Base-by-base conservation (phyloP, 805 yeast genomes). In the Ogataea nitratoaversa region DNA sequence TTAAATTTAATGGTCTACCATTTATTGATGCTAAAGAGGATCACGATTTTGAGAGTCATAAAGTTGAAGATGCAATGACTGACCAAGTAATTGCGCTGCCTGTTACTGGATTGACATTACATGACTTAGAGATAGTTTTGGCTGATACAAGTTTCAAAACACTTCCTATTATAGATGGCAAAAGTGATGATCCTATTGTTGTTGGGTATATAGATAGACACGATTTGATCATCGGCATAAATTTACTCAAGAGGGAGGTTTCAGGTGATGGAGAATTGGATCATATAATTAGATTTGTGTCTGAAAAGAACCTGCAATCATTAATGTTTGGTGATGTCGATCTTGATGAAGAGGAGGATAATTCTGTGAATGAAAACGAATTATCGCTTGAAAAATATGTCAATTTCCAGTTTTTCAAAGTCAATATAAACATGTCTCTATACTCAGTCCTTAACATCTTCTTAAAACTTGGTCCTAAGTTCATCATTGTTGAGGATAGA, bases 1-100 rank as follows among this genome's bases (percentile, higher is more conserved):
- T 95, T 46, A 66, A 69, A 30, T 84, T 86, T 53, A 90, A 89
- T 62, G 96, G 96, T 0, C 70, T 86, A 34, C 99, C 99, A 0
- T 77, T 77, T 43, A 71, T 91, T 20, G 89, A 77, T 56, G 67
- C 79, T 11, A 83, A 83, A 52, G 90, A 82, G 47, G 87, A 82
- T 33, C 79, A 74, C 45, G 66, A 65, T 14, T 79, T 82, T 53
- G 77, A 73, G 28, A 69, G 65, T 8, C 63, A 53, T 32, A 57
- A 61, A 1, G 76, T 75, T 0, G 60, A 65, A 8, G 84, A 76
- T 37, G 77, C 91, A 4, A 87, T 89, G 95, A 66, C 82, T 2
- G 62, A 57, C 30, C 48, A 56, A 14, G 46, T 64, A 4, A 59
- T 65, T 13, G 59, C 68, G 1, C 55, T 79, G 14, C 71, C 78